A percentile compares a stretch with the other conserved stretches of the same genome.
Conservation (phyloP, 108 stramenopile genomes). For the Cyclotella distinguenda region DNA sequence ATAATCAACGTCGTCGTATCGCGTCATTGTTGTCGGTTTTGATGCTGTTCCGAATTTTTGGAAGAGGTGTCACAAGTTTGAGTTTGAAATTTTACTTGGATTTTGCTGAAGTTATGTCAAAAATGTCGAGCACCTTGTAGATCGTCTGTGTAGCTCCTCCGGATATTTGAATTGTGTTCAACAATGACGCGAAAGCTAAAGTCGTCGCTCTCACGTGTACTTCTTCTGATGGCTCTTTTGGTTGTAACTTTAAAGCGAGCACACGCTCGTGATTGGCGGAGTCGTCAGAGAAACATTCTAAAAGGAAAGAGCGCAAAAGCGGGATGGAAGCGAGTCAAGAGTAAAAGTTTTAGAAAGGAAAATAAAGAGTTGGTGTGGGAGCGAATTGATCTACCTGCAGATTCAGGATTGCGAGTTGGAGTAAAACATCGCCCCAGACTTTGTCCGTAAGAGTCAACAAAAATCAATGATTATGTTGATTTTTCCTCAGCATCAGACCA, state of each 20-base stretch:
- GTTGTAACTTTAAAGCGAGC: not conserved
- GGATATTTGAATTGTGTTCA: too few species aligned
- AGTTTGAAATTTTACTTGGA: not conserved
- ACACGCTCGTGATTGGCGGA: slow-evolving; percentile 6
- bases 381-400: slow-evolving; percentile 18
- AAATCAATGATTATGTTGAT: too few species aligned
- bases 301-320: slow-evolving; percentile 18
- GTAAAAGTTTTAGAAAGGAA: not conserved
- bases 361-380: slow-evolving; percentile 14
- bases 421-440: slow-evolving; percentile 21
- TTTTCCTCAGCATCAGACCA: too few species aligned
- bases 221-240: not conserved
- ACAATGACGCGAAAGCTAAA: not conserved
- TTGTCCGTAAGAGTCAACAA: slow-evolving; percentile 5
- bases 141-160: too few species aligned
- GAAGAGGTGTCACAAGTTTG: not conserved
- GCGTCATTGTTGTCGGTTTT: not conserved
- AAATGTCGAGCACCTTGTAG: too few species aligned
- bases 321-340: slow-evolving; percentile 21
- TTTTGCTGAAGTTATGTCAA: too few species aligned
- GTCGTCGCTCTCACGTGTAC: not conserved
- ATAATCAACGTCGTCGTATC: slow-evolving; percentile 59
- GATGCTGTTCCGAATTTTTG: not conserved
- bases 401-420: slow-evolving; percentile 16
- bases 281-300: not conserved